Conservation (phyloP, 2,329 filamentous ascomycete species). For the Paraphoma sp. region DNA sequence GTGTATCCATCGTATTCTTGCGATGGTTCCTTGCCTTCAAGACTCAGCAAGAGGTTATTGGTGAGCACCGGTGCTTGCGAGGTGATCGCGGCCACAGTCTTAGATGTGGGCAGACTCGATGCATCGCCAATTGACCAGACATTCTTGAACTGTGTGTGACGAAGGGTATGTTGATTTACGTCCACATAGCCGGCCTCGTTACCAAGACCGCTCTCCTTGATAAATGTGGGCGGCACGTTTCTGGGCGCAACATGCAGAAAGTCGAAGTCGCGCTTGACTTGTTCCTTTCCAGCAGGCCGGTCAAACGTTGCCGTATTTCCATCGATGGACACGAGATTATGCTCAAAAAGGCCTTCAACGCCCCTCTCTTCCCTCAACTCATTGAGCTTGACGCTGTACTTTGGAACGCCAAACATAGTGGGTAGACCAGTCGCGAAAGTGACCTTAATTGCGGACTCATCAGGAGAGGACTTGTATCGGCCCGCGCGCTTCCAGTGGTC, state of each 20-base stretch:
- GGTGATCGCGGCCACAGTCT: slow-evolving; percentile 49
- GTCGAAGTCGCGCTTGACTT: slow-evolving; percentile 43
- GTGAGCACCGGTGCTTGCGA: slow-evolving; percentile 46
- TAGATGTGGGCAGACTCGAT: slow-evolving; percentile 47
- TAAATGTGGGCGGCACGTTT: slow-evolving; percentile 46
- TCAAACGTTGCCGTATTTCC: slow-evolving; percentile 47
- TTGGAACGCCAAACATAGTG: slow-evolving; percentile 50
- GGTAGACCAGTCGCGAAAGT: slow-evolving; percentile 49
- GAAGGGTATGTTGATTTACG: slow-evolving; percentile 44
- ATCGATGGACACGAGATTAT: slow-evolving; percentile 46
- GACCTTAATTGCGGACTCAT: slow-evolving; percentile 42
- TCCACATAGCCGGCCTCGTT: slow-evolving; percentile 48
- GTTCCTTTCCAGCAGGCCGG: slow-evolving; percentile 27
- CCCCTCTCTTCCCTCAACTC: slow-evolving; percentile 44
- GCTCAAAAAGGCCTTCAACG: slow-evolving; percentile 48
- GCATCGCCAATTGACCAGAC: slow-evolving; percentile 50
- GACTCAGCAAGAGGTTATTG: slow-evolving; percentile 38
- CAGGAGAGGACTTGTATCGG: slow-evolving; percentile 35
- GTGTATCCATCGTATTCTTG: slow-evolving; percentile 48
- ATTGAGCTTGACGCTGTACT: slow-evolving; percentile 46
- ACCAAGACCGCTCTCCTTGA: slow-evolving; percentile 44
- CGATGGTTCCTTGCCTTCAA: slow-evolving; percentile 33
- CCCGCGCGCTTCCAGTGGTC: slow-evolving; percentile 48
- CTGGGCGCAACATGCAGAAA: slow-evolving; percentile 48
- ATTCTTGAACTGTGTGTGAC: slow-evolving; percentile 47